phyloP scores from a whole-genome alignment of 2,329 filamentous ascomycete species.

The Alternaria tenuissima region DNA sequence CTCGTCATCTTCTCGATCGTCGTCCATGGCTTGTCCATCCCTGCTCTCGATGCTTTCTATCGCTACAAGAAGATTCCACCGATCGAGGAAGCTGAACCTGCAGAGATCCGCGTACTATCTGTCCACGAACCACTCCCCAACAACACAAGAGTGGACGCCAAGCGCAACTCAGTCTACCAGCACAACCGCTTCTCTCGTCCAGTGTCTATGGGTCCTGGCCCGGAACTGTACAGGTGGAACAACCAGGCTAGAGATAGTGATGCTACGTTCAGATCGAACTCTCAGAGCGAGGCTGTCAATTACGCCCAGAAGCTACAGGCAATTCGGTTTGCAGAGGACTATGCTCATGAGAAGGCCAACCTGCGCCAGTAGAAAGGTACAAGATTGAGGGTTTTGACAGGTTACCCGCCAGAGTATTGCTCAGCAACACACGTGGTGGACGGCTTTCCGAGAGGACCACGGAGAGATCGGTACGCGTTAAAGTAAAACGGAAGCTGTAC shows the following conservation, averaged over 20 bases:
- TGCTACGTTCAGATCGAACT: constrained; percentile 1
- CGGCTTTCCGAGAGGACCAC: too few species aligned
- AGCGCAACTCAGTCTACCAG: constrained; percentile 48
- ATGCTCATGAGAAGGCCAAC: too few species aligned
- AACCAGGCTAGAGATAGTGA: constrained; percentile 9
- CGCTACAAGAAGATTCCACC: constrained; percentile 51
- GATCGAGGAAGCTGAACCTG: constrained; percentile 51
- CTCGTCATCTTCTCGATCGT: constrained; percentile 58
- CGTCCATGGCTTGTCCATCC: constrained; percentile 60
- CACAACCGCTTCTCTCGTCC: constrained; percentile 59
- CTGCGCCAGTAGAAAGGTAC: not conserved
- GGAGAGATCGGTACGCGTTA: too few species aligned
- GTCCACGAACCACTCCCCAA: constrained; percentile 52
- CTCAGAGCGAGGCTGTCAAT: not conserved
- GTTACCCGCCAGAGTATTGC: not conserved
- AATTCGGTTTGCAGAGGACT: not conserved
- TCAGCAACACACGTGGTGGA: too few species aligned
- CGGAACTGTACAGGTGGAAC: constrained; percentile 20
- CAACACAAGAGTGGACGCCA: constrained; percentile 49
- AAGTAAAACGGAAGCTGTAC: too few species aligned
- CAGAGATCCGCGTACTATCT: constrained; percentile 43
- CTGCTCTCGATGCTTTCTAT: constrained; percentile 54
- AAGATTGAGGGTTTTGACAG: not conserved
- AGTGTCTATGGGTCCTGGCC: constrained; percentile 13
- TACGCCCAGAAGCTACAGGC: constrained; percentile 9